These are phyloP conservation scores for Amaranthus tricolor DNA, from an alignment of 179 eudicot genomes.

Conservation along the genomic window DNA sequence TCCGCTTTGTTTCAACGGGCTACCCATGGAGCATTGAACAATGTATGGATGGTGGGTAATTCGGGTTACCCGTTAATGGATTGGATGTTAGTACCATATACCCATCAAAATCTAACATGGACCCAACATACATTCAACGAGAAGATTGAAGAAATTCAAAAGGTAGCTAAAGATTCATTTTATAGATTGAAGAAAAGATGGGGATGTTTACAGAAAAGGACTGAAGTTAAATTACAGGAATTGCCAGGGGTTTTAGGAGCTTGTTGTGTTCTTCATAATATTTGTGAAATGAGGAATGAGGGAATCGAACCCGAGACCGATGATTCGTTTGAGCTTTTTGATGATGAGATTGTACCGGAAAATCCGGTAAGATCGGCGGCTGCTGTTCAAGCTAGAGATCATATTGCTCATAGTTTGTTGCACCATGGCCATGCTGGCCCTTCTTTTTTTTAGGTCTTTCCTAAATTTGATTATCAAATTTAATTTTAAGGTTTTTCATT, in stretches of 20 bases:
- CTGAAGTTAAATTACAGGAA: slow-evolving; percentile 64
- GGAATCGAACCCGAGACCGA: slow-evolving; percentile 28
- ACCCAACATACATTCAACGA: slow-evolving; percentile 59
- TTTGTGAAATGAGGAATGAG: slow-evolving; percentile 56
- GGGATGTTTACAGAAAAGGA: slow-evolving; percentile 65
- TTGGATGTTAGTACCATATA: slow-evolving; percentile 58
- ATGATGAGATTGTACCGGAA: slow-evolving; percentile 48
- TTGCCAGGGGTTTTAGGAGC: slow-evolving; percentile 62
- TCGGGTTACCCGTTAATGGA: slow-evolving; percentile 43
- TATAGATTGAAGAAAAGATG: slow-evolving; percentile 54
- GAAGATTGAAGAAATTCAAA: slow-evolving; percentile 41
- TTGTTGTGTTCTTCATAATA: slow-evolving; percentile 65
- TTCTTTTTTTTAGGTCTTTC: slow-evolving; percentile 31
- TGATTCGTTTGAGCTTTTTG: slow-evolving; percentile 43
- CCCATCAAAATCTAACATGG: slow-evolving; percentile 52
- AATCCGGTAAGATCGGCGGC: slow-evolving; percentile 33
- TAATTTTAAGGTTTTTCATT: neutral
- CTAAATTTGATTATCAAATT: neutral
- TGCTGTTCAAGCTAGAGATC: slow-evolving; percentile 50
- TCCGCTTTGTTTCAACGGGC: slow-evolving; percentile 50
- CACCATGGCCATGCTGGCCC: slow-evolving; percentile 58
- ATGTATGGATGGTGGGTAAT: slow-evolving; percentile 44
- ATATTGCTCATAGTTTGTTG: slow-evolving; percentile 64
- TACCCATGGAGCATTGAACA: slow-evolving; percentile 33
- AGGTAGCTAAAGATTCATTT: slow-evolving; percentile 45